These are phyloP conservation scores for Tagetes erecta DNA, from an alignment of 129 eudicot genomes.

Conservation along the genomic window DNA sequence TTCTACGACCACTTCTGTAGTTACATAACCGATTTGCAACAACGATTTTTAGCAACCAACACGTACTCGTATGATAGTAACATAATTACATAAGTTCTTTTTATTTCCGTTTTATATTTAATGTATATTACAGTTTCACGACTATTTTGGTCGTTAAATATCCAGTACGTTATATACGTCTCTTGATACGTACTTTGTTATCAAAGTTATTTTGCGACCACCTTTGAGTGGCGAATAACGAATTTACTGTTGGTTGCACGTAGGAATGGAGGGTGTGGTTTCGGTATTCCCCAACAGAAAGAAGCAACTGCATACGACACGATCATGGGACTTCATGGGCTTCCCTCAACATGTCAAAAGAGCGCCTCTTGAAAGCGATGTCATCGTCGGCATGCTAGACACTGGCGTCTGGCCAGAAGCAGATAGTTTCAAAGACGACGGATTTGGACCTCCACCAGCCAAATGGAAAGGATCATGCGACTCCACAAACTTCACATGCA, in stretches of 20 bases:
- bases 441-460: conserved; percentile 52
- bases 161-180: no score
- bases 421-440: conserved; percentile 44
- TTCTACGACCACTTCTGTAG: no score
- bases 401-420: conserved; percentile 46
- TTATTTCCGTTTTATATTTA: no score
- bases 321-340: conserved; percentile 43
- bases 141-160: no score
- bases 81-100: no score
- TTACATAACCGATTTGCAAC: no score
- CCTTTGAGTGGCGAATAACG: no score
- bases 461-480: conserved; percentile 56
- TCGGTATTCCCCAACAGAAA: conserved; percentile 55
- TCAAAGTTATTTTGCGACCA: no score
- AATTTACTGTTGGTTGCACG: not conserved
- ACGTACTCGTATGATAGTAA: no score
- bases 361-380: conserved; percentile 42
- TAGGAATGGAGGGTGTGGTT: conserved; percentile 63
- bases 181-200: no score
- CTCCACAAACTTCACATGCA: conserved; percentile 52
- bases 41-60: no score
- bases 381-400: conserved; percentile 31
- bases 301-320: conserved; percentile 60
- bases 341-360: conserved; percentile 31
- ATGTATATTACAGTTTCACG: no score